A percentile compares a stretch with the other conserved stretches of the same genome.
Conservation (phyloP, 192 early-diverging fungal species). For the Umbelopsis sp. region DNA sequence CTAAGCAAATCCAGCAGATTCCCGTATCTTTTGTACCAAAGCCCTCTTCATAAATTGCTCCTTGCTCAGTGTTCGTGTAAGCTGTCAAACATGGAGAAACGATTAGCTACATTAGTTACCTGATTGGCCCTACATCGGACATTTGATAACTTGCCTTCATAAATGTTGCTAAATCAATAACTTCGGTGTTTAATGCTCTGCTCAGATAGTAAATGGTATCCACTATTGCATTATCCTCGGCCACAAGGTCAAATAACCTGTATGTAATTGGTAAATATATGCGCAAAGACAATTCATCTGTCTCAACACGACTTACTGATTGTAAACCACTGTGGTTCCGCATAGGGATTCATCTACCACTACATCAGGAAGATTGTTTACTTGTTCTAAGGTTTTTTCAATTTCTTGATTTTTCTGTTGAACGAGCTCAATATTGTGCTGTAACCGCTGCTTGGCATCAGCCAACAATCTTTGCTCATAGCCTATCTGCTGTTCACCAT, state of each 20-base stretch:
- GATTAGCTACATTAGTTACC: neutral
- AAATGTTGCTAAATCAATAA: conserved; percentile 70
- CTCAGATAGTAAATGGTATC: conserved; percentile 85
- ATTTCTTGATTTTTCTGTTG: conserved; percentile 64
- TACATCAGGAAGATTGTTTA: conserved; percentile 60
- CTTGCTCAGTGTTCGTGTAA: conserved; percentile 76
- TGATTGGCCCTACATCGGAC: neutral
- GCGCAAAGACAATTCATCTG: conserved; percentile 25
- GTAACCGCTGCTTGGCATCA: conserved; percentile 63
- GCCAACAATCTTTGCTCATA: conserved; percentile 61
- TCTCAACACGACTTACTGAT: conserved; percentile 54
- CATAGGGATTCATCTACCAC: conserved; percentile 65
- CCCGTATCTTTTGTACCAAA: conserved; percentile 69
- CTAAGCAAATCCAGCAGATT: conserved; percentile 20
- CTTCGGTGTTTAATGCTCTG: conserved; percentile 76
- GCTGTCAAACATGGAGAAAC: conserved; percentile 43
- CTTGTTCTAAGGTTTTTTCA: conserved; percentile 51
- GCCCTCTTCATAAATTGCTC: conserved; percentile 92
- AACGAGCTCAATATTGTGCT: conserved; percentile 67
- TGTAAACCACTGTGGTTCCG: conserved; percentile 66
- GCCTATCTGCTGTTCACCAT: conserved; percentile 67
- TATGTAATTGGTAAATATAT: conserved; percentile 43
- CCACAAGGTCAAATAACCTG: conserved; percentile 86
- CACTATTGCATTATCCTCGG: conserved; percentile 87
- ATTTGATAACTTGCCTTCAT: conserved; percentile 65